phyloP scores from a whole-genome alignment of 2,329 filamentous ascomycete genomes.

The Lecanicillium sp. region DNA sequence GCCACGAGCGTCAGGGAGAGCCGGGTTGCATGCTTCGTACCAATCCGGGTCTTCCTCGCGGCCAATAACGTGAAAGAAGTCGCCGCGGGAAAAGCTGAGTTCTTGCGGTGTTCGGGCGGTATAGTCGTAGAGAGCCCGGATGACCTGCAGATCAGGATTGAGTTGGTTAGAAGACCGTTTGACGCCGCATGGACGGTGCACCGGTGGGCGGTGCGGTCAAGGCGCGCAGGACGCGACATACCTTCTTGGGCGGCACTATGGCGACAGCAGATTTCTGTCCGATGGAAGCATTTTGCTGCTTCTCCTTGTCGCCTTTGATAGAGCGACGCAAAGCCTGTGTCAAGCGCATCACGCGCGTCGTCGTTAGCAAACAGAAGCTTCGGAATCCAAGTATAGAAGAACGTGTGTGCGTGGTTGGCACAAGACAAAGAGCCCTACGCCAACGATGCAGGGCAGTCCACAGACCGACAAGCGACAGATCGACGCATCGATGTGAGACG shows the following conservation, averaged over 20 bases:
- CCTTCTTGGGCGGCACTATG: slow-evolving; percentile 90
- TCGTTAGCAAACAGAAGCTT: no score
- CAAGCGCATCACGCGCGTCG: slow-evolving; percentile 14
- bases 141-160: slow-evolving; percentile 55
- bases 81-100: slow-evolving; percentile 85
- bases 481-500: no score
- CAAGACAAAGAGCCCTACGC: no score
- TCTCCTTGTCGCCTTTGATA: slow-evolving; percentile 82
- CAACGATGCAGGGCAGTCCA: no score
- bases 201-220: background rate
- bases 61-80: slow-evolving; percentile 97
- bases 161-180: no score
- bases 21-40: slow-evolving; percentile 98
- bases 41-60: slow-evolving; percentile 91
- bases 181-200: background rate
- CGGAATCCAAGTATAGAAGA: no score
- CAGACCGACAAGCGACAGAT: no score
- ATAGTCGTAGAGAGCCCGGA: slow-evolving; percentile 94
- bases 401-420: no score
- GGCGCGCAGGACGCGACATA: slow-evolving; percentile 33
- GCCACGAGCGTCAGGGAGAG: slow-evolving; percentile 76
- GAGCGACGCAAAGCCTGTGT: slow-evolving; percentile 74
- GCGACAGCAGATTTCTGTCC: slow-evolving; percentile 79
- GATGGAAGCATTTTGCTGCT: slow-evolving; percentile 62
- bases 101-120: slow-evolving; percentile 68